Percentiles rank a stretch among this genome's conserved stretches.
Evolutionary conservation across 1,139 yeast species (phyloP).

Genomic region (Insectozyma bohioensis): DNA sequence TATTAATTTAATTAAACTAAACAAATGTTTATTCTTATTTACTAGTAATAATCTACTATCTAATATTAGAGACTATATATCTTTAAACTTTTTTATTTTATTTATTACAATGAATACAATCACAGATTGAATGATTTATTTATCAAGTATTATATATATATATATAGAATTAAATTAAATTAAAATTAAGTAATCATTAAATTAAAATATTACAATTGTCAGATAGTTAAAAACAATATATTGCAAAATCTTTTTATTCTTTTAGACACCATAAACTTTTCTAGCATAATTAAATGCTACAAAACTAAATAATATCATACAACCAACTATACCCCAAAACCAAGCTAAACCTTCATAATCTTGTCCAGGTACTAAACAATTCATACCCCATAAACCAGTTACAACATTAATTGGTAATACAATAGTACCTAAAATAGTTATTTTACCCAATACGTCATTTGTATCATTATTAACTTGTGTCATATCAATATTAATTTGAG

Average conservation of each 20-base stretch:
- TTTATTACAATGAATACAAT: too few species aligned
- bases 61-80: too few species aligned
- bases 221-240: neutral
- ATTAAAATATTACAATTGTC: too few species aligned
- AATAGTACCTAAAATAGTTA: conserved; percentile 90
- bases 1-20: too few species aligned
- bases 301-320: conserved; percentile 38
- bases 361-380: conserved; percentile 94
- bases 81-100: too few species aligned
- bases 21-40: too few species aligned
- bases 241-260: neutral
- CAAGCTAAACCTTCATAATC: conserved; percentile 67
- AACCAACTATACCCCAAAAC: conserved; percentile 58
- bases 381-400: conserved; percentile 99
- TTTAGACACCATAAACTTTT: conserved; percentile 40
- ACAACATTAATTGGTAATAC: conserved; percentile 92
- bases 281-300: conserved; percentile 45
- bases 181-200: too few species aligned
- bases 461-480: conserved; percentile 96
- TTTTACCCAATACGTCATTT: conserved; percentile 92
- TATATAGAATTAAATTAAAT: too few species aligned
- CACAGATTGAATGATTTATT: too few species aligned
- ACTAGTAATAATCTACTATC: too few species aligned
- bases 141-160: too few species aligned
- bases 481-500: conserved; percentile 96